phyloP scores from a whole-genome alignment of 768 basidiomycete species.

The Neoboletus subvelutipes region DNA sequence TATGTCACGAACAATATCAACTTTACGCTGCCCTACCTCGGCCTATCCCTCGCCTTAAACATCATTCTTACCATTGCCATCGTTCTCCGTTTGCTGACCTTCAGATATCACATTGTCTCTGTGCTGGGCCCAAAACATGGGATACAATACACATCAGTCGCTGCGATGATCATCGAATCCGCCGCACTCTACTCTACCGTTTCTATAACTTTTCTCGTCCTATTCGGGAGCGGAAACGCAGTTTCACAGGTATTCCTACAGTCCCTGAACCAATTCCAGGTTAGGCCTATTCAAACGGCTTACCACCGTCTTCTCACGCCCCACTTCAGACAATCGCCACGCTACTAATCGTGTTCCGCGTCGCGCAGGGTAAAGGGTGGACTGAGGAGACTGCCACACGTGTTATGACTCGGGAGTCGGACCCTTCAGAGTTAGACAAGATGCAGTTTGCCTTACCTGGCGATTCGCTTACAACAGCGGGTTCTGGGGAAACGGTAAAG shows the following conservation, averaged over 20 bases:
- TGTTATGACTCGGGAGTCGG: slow-evolving; percentile 1
- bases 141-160: slow-evolving; percentile 31
- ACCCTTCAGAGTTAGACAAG: not conserved
- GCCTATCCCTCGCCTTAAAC: slow-evolving; percentile 32
- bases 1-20: slow-evolving; percentile 11
- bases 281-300: not conserved
- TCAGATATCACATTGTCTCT: slow-evolving; percentile 11
- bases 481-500: not conserved
- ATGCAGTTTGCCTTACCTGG: slow-evolving; percentile 1
- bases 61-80: slow-evolving; percentile 35
- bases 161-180: slow-evolving; percentile 38
- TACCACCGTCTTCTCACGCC: not conserved
- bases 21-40: slow-evolving; percentile 25
- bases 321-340: slow-evolving; percentile 1
- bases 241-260: slow-evolving; percentile 33
- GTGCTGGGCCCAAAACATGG: slow-evolving; percentile 26
- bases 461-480: not conserved
- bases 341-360: slow-evolving; percentile 10
- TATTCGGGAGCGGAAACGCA: slow-evolving; percentile 21
- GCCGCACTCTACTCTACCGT: slow-evolving; percentile 30
- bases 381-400: not conserved
- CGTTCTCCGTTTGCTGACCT: slow-evolving; percentile 26
- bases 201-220: slow-evolving; percentile 31
- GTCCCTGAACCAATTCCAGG: slow-evolving; percentile 31
- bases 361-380: slow-evolving; percentile 12